These are phyloP conservation scores for Lodderomyces parapsilosis DNA, from an alignment of 1,139 yeast genomes.

Conservation along the genomic window DNA sequence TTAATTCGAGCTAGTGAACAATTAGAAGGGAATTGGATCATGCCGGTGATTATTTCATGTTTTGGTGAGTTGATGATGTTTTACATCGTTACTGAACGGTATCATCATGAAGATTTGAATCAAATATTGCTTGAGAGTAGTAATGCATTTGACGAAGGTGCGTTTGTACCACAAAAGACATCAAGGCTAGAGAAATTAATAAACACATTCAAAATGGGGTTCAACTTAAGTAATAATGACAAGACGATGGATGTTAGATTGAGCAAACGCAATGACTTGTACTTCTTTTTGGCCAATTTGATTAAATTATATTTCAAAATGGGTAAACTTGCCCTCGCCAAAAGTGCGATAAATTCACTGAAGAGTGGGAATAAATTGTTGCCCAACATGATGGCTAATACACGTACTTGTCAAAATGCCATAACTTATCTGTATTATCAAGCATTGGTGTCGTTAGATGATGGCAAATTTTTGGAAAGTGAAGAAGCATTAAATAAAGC, in stretches of 20 bases:
- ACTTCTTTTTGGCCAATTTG: slow-evolving; percentile 70
- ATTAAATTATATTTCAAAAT: slow-evolving; percentile 71
- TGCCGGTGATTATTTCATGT: slow-evolving; percentile 54
- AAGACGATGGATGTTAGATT: slow-evolving; percentile 50
- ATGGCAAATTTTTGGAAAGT: slow-evolving; percentile 55
- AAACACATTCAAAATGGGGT: slow-evolving; percentile 67
- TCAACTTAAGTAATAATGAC: slow-evolving; percentile 79
- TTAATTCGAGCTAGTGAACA: slow-evolving; percentile 62
- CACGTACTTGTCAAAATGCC: slow-evolving; percentile 48
- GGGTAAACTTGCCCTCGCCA: slow-evolving; percentile 72
- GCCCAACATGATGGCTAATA: slow-evolving; percentile 53
- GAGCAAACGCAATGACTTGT: slow-evolving; percentile 66
- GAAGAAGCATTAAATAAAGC: slow-evolving; percentile 51
- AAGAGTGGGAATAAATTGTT: slow-evolving; percentile 47
- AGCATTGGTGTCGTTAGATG: slow-evolving; percentile 62
- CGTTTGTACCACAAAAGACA: slow-evolving; percentile 4
- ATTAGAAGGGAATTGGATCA: slow-evolving; percentile 62
- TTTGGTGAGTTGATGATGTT: slow-evolving; percentile 56
- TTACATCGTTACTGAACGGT: slow-evolving; percentile 35
- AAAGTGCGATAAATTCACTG: slow-evolving; percentile 74
- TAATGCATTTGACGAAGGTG: slow-evolving; percentile 15
- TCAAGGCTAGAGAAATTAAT: slow-evolving; percentile 55
- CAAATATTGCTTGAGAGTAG: slow-evolving; percentile 9
- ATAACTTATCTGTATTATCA: slow-evolving; percentile 65
- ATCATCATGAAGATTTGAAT: slow-evolving; percentile 28